Conservation (phyloP, 805 yeast species). For the Saturnispora bothae region DNA sequence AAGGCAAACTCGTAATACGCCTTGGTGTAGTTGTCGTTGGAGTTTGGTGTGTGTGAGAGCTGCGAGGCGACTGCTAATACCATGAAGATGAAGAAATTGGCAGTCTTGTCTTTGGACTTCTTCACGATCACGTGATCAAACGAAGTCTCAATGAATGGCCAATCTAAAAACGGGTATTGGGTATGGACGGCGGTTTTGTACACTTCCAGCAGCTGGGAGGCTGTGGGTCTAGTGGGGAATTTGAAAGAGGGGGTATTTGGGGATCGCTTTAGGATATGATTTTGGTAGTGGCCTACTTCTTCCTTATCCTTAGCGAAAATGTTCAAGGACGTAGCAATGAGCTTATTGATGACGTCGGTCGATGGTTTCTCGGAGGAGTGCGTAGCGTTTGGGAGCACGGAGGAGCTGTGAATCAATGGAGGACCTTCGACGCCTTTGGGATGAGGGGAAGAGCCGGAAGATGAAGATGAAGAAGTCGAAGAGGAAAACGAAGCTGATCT, state of each 20-base stretch:
- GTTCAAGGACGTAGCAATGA: neutral
- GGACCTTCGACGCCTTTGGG: too few relatives aligned
- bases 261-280: constrained; percentile 1
- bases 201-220: constrained; percentile 14
- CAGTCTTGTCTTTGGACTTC: constrained; percentile 13
- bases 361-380: neutral
- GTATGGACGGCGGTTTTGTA: constrained; percentile 25
- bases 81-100: constrained; percentile 25
- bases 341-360: neutral
- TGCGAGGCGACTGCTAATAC: constrained; percentile 26
- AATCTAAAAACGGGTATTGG: constrained; percentile 28
- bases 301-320: neutral
- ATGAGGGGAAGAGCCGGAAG: neutral
- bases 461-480: neutral
- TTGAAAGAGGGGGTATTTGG: constrained; percentile 12
- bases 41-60: constrained; percentile 10
- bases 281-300: neutral
- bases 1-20: constrained; percentile 25
- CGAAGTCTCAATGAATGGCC: constrained; percentile 18
- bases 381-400: too few relatives aligned
- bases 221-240: constrained; percentile 16
- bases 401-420: too few relatives aligned
- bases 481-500: neutral
- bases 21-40: constrained; percentile 16
- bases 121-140: constrained; percentile 16